phyloP scores from a whole-genome alignment of 257 asterid species.

The Primulina tabacum region DNA sequence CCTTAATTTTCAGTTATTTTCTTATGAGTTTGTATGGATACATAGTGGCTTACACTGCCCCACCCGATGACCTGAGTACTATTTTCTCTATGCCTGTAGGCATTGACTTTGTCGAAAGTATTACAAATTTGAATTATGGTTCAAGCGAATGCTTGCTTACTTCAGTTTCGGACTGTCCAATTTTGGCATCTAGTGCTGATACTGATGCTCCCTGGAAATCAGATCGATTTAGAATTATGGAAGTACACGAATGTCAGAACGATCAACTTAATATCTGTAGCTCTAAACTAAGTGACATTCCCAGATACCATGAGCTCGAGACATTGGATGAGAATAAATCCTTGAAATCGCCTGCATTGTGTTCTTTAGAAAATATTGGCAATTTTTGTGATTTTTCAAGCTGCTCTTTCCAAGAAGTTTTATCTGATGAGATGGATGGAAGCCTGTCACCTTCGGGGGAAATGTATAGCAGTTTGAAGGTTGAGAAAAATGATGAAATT shows the following conservation, averaged over 20 bases:
- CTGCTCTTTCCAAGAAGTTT: slow-evolving; percentile 42
- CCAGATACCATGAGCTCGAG: slow-evolving; percentile 36
- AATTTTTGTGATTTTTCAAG: slow-evolving; percentile 58
- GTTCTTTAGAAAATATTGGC: slow-evolving; percentile 41
- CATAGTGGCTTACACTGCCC: not conserved
- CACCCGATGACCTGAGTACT: too few relatives aligned
- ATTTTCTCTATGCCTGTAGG: slow-evolving; percentile 36
- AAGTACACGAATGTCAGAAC: slow-evolving; percentile 38
- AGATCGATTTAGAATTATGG: slow-evolving; percentile 44
- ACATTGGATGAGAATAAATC: slow-evolving; percentile 41
- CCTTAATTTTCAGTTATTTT: slow-evolving; percentile 3
- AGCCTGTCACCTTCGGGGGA: slow-evolving; percentile 36
- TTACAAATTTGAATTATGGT: slow-evolving; percentile 56
- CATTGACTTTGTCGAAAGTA: slow-evolving; percentile 68
- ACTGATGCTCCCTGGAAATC: slow-evolving; percentile 50
- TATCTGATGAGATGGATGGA: slow-evolving; percentile 44
- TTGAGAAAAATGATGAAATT: slow-evolving; percentile 36
- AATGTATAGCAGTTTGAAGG: slow-evolving; percentile 30
- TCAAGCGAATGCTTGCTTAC: slow-evolving; percentile 54
- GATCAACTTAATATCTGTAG: slow-evolving; percentile 31
- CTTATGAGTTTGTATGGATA: not conserved
- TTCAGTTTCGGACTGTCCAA: slow-evolving; percentile 44
- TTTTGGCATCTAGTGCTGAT: slow-evolving; percentile 37
- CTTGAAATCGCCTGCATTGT: slow-evolving; percentile 41
- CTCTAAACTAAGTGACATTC: slow-evolving; percentile 38